These are phyloP conservation scores for Stachybotrys elegans DNA, from an alignment of 2,329 filamentous ascomycete genomes.

Conservation along the genomic window DNA sequence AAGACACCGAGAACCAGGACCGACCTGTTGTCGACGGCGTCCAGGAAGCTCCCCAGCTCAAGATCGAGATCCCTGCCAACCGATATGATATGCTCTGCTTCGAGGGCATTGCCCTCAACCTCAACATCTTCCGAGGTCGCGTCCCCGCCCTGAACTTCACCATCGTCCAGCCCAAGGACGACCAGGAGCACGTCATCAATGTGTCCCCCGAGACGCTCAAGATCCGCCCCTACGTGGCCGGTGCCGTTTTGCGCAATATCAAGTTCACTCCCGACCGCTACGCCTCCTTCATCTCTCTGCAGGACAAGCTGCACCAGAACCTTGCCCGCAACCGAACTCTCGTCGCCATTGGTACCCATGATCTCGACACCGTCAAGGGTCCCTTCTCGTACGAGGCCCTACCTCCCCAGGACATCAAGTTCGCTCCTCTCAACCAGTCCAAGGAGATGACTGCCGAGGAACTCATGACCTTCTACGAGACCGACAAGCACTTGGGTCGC, in stretches of 20 bases:
- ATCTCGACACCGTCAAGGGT: constrained; percentile 86
- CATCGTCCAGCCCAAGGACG: constrained; percentile 65
- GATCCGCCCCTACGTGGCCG: constrained; percentile 84
- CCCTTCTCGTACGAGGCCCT: constrained; percentile 97
- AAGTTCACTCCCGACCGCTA: constrained; percentile 89
- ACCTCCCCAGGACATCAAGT: constrained; percentile 86
- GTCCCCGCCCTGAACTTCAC: constrained; percentile 73
- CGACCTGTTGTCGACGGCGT: constrained; percentile 70
- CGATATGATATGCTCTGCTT: constrained; percentile 94
- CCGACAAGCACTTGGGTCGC: constrained; percentile 84
- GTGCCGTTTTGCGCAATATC: constrained; percentile 83
- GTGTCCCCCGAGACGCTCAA: constrained; percentile 70
- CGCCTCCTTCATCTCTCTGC: constrained; percentile 93
- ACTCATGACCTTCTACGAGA: constrained; percentile 93
- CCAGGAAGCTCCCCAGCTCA: constrained; percentile 86
- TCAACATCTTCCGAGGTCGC: constrained; percentile 88
- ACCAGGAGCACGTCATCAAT: constrained; percentile 73
- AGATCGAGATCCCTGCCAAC: constrained; percentile 97
- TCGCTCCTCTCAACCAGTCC: constrained; percentile 84
- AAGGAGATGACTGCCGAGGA: constrained; percentile 83
- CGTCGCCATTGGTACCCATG: constrained; percentile 96
- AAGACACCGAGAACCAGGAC: constrained; percentile 78
- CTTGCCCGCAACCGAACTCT: constrained; percentile 87
- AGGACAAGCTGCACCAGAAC: constrained; percentile 98
- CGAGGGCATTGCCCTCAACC: constrained; percentile 91